These are phyloP conservation scores for Lipomyces anomalus DNA, from an alignment of 805 yeast genomes.

Conservation along the genomic window DNA sequence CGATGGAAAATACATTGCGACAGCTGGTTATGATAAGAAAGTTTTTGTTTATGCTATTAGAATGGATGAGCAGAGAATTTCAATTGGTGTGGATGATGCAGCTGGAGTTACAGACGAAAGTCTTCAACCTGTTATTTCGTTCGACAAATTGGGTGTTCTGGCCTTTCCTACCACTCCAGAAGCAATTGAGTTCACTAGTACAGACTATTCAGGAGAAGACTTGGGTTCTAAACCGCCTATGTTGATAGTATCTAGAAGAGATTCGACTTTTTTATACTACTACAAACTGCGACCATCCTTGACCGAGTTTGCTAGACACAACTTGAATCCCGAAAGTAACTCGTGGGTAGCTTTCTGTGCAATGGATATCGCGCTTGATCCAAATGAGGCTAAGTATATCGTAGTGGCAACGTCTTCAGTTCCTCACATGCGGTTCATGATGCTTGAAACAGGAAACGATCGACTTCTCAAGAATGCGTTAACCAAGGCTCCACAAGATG, in stretches of 20 bases:
- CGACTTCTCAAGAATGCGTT: conserved; percentile 41
- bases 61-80: not conserved
- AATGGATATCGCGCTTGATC: conserved; percentile 21
- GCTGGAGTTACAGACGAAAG: not conserved
- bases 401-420: conserved; percentile 71
- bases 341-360: conserved; percentile 25
- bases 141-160: conserved; percentile 10
- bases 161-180: conserved; percentile 23
- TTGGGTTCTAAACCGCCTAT: conserved; percentile 1
- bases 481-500: conserved; percentile 62
- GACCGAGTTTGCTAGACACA: conserved; percentile 21
- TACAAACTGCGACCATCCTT: conserved; percentile 17
- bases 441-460: conserved; percentile 35
- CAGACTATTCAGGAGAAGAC: not conserved
- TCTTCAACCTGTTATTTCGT: not conserved
- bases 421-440: conserved; percentile 67
- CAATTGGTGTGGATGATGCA: not conserved
- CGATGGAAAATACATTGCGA: conserved; percentile 35
- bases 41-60: conserved; percentile 18
- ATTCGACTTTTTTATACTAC: conserved; percentile 24
- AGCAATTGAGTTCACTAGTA: conserved; percentile 13
- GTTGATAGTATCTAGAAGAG: conserved; percentile 23
- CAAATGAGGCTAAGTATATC: conserved; percentile 29
- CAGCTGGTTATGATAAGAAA: conserved; percentile 32
- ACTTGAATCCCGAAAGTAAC: conserved; percentile 22